A percentile compares a stretch with the other conserved stretches of the same genome.
Evolutionary conservation across 179 eudicot species (phyloP).

Genomic region (Silene vulgaris): DNA sequence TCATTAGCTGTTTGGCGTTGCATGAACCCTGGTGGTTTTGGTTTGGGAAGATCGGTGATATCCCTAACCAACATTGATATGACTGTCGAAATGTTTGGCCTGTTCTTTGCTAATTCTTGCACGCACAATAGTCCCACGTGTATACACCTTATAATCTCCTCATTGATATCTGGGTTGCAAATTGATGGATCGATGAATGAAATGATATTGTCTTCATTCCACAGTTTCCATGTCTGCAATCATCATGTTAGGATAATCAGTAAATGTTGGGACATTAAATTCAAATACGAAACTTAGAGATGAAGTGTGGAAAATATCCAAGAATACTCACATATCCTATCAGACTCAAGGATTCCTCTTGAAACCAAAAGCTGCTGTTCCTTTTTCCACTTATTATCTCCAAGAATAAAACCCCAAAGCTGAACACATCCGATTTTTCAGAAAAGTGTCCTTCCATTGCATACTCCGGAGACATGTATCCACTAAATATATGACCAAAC

Average conservation of each 20-base stretch:
- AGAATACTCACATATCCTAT: slow-evolving; percentile 28
- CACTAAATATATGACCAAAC: slow-evolving; percentile 11
- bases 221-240: slow-evolving; percentile 44
- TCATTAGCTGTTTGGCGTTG: slow-evolving; percentile 20
- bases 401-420: slow-evolving; percentile 25
- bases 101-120: slow-evolving; percentile 39
- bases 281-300: not conserved
- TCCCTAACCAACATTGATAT: slow-evolving; percentile 39
- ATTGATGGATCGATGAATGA: slow-evolving; percentile 28
- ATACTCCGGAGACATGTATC: slow-evolving; percentile 31
- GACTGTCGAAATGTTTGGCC: slow-evolving; percentile 39
- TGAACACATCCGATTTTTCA: slow-evolving; percentile 20
- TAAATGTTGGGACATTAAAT: not conserved
- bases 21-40: slow-evolving; percentile 43
- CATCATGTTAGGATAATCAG: not conserved
- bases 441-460: slow-evolving; percentile 31
- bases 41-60: slow-evolving; percentile 31
- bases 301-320: not conserved
- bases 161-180: not conserved
- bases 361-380: slow-evolving; percentile 23
- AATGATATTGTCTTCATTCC: slow-evolving; percentile 30
- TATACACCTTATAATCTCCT: slow-evolving; percentile 34
- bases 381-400: slow-evolving; percentile 26
- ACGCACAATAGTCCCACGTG: slow-evolving; percentile 47
- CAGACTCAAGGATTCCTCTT: slow-evolving; percentile 26